Base-by-base conservation (phyloP, 1,284 basidiomycete genomes). In the Limonomyces culmigenus region DNA sequence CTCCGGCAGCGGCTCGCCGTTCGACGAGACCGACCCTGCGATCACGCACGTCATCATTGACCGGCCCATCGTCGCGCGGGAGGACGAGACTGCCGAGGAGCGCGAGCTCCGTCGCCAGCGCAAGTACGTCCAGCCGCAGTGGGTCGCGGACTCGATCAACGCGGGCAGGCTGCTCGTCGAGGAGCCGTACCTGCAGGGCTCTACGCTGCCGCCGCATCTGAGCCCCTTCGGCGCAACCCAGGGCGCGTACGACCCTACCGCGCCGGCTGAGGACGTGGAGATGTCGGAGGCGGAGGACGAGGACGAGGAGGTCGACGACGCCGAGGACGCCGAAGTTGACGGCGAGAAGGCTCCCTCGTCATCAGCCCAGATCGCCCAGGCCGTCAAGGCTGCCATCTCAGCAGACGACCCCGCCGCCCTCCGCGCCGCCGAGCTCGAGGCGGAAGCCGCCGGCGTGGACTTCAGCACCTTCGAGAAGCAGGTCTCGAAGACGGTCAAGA, bases 1-100 rank as follows among this genome's bases (percentile, higher is more conserved):
- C 1, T 78, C 85, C 16, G 91, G 91, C 27, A 67, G 72, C 39
- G 87, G 88, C 16, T 91, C 87, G 5, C 79, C 85, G 1, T 67
- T 84, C 49, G 63, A 71, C 29, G 77, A 81, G 51, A 55, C 56
- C 29, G 81, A 85, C 47, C 70, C 77, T 37, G 70, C 74, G 18
- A 93, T 99, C 50, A 98, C 95, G 4, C 95, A 98, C 58, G 80
- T 97, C 45, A 78, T 99, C 45, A 79, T 96, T 46, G 95, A 99
- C 56, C 72, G 95, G 39, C 95, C 95, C 1, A 20, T 65, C 11
- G 16, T 8, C 10, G 30, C 15, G 15, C 63, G 48, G 43, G 45
- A 51, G 19, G 55, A 63, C 34, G 73, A 74, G 50, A 65, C 68
- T 3, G 52, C 65, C 34, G 70, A 70, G 39, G 70, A 80, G 47